Conservation (phyloP, 1,284 basidiomycete genomes). For the Tylopilus sp. region DNA sequence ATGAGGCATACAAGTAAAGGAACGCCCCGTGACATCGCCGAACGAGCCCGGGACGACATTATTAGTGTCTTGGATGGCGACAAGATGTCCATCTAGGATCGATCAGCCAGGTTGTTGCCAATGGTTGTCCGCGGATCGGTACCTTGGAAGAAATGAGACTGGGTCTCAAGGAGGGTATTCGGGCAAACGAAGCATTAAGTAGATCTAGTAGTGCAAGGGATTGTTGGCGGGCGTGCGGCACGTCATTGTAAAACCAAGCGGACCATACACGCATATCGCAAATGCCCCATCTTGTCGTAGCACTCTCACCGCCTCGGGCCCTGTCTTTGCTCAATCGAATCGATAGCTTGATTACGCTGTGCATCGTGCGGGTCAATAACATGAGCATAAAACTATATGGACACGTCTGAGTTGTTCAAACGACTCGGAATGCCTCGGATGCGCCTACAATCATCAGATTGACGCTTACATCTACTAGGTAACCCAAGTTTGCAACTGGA, state of each 20-base stretch:
- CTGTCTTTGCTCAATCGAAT: slow-evolving; percentile 84
- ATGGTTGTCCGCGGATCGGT: slow-evolving; percentile 63
- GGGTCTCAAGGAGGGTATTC: slow-evolving; percentile 63
- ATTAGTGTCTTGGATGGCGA: slow-evolving; percentile 73
- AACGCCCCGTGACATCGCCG: slow-evolving; percentile 49
- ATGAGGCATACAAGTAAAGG: slow-evolving; percentile 35
- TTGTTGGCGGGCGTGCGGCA: neutral
- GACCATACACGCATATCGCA: slow-evolving; percentile 73
- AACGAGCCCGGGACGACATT: slow-evolving; percentile 48
- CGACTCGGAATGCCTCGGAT: slow-evolving; percentile 17
- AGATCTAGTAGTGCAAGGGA: slow-evolving; percentile 61
- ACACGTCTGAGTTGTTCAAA: too few relatives aligned
- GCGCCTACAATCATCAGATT: slow-evolving; percentile 83
- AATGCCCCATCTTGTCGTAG: slow-evolving; percentile 77
- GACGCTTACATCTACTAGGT: slow-evolving; percentile 66
- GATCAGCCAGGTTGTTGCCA: slow-evolving; percentile 83
- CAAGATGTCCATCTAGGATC: slow-evolving; percentile 79
- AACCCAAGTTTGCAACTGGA: slow-evolving; percentile 66
- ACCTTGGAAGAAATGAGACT: slow-evolving; percentile 72
- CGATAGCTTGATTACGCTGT: slow-evolving; percentile 90
- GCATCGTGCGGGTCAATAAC: too few relatives aligned
- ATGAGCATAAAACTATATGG: too few relatives aligned
- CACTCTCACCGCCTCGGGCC: slow-evolving; percentile 75
- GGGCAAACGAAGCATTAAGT: slow-evolving; percentile 83
- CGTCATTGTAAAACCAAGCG: neutral